Evolutionary conservation across 2,329 filamentous ascomycete species (phyloP).

Genomic region (Arthrobotrys megalospora): DNA sequence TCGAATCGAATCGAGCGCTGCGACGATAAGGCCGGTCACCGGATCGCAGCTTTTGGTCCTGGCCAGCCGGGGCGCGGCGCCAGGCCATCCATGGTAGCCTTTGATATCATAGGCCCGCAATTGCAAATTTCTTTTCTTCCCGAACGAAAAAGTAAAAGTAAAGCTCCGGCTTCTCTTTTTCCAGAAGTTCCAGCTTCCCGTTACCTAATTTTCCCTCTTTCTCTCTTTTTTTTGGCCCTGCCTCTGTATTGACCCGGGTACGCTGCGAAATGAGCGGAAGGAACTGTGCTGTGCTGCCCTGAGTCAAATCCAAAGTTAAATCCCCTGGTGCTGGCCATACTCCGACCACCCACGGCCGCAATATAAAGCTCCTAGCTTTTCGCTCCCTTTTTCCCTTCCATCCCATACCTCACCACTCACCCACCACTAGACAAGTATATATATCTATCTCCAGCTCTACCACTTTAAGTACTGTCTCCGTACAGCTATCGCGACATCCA

Average conservation of each 20-base stretch:
- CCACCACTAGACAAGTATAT: conserved; percentile 19
- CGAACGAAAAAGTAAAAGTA: conserved; percentile 8
- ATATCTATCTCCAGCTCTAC: conserved; percentile 23
- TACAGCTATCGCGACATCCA: background rate
- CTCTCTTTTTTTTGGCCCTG: background rate
- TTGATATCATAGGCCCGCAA: background rate
- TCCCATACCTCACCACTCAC: conserved; percentile 25
- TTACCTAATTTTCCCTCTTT: background rate
- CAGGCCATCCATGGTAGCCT: conserved; percentile 52
- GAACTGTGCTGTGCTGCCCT: conserved; percentile 29
- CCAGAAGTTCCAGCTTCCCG: conserved; percentile 8
- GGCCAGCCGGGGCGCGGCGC: conserved; percentile 6
- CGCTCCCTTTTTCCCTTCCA: conserved; percentile 38
- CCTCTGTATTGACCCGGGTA: conserved; percentile 23
- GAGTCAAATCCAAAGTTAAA: conserved; percentile 39
- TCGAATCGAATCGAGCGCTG: conserved; percentile 7
- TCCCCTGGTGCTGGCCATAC: conserved; percentile 43
- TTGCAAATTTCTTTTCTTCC: conserved; percentile 5
- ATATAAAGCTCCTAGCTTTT: conserved; percentile 55
- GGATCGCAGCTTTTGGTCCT: conserved; percentile 18
- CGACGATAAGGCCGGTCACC: conserved; percentile 54
- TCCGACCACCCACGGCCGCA: conserved; percentile 46
- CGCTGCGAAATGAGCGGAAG: conserved; percentile 47
- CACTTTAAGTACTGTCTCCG: background rate
- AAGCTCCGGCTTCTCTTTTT: conserved; percentile 19